Evolutionary conservation across 441 rosid species (phyloP), one percentile per base, ranked within the genome.

Genomic region (Gossypium gossypioides): DNA sequence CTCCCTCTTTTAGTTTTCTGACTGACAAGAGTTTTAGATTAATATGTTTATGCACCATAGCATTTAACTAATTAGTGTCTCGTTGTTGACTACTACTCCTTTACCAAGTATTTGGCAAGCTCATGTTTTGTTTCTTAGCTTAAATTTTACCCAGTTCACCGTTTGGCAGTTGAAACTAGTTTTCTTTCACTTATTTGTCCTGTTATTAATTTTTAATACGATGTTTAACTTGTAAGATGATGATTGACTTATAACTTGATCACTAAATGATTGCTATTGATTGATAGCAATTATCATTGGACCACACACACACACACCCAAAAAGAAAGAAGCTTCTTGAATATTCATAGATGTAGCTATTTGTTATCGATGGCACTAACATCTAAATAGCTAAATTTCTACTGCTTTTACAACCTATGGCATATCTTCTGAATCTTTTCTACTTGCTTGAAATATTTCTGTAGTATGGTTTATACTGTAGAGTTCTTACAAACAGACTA

Each of bases 261-360:
- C 48, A 15, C 67, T 18, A 62, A n/a, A 37, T 34, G 67, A n/a
- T 32, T 62, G 66, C 34, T 34, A 27, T 34, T 34, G 67, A 24
- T 32, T 62, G 66, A 61, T 34, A 18, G 67, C 6, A 16, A 62
- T 37, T 13, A 8, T 62, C 21, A 15, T 12, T 60, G 44, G 65
- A 7, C 65, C 44, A 60, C 24, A 37, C 42, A 7, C 42, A 7
- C 42, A 7, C 10, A 1, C 42, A 2, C 46, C 0, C 0, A 4
- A 61, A 61, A 65, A 42, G 29, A 44, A 70, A 70, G 24, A 70
- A 19, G 57, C 42, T 67, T 67, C 12, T 67, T 67, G 58, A 67
- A 67, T 67, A 22, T 65, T 65, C 16, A 44, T 42, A 42, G 32
- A 19, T 29, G 57, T 32, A 12, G 2, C 10, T 13, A 18, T 44